Evolutionary conservation across 768 basidiomycete species (phyloP), one percentile per base, ranked within the genome.

Genomic region (Leccinum fibrillosum): DNA sequence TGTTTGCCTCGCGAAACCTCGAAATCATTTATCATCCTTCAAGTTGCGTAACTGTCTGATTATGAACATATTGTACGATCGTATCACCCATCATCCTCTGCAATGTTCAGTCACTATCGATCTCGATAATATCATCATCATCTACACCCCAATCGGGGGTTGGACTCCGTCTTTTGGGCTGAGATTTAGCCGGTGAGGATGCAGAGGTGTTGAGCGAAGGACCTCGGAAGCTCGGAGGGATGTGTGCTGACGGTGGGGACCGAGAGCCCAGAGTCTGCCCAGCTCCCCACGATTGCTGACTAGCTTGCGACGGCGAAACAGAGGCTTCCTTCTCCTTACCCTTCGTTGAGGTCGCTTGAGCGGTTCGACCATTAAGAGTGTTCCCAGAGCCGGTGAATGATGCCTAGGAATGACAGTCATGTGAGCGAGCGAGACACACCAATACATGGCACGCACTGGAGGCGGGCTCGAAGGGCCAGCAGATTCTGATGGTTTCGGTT

Each of bases 111-210:
- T 93, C 92, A 62, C 89, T 90, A 68, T 94, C 90, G 68, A 93
- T 87, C 72, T 86, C 86, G 58, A 94, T 92, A 47, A 88, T 82
- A 56, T 90, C 88, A 52, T 92, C 90, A 37, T 90, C 89, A 60
- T 89, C 88, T n/a, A 91, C 86, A 28, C 88, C 89, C 79, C 83
- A 92, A 66, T 90, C 90, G 34, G 86, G 90, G n/a, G 86, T 81
- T 32, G 85, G 89, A 69, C 84, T 89, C 62, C 84, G 77, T 65
- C 76, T 70, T 53, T 66, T 58, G 56, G 71, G 8, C 15, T 68
- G 69, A 59, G 80, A 66, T 64, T 77, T 75, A 0, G 81, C 76
- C 23, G 75, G 63, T 50, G 76, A 75, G 21, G 84, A 80, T 19
- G 83, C 70, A 6, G 77, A 70, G 8, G 82, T 80, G 28, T 85